Evolutionary conservation across 257 asterid genomes (phyloP).

Genomic region (Lantana camara): DNA sequence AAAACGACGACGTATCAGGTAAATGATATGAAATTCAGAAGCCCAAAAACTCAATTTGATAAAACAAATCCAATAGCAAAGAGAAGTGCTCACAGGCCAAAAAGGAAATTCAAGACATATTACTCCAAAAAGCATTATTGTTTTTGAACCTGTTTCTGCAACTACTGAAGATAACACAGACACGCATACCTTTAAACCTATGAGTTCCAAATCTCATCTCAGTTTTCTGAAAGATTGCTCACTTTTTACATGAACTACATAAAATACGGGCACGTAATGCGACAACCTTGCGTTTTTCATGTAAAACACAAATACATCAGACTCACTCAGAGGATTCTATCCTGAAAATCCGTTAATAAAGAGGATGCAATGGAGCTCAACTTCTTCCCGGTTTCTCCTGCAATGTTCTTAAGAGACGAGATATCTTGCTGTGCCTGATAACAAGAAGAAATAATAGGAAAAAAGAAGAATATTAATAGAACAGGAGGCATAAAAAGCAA

Average conservation of each 20-base stretch:
- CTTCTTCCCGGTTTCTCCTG: constrained; percentile 98
- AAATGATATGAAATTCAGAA: not conserved
- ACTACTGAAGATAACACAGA: constrained; percentile 14
- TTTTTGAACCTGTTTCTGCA: constrained; percentile 25
- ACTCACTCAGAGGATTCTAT: constrained; percentile 69
- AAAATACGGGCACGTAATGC: constrained; percentile 24
- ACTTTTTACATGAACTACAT: constrained; percentile 23
- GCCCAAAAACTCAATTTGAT: not conserved
- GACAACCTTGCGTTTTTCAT: constrained; percentile 30
- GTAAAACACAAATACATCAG: constrained; percentile 25
- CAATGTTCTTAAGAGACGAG: constrained; percentile 84
- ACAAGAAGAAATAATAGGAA: not conserved
- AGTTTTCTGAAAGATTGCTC: constrained; percentile 19
- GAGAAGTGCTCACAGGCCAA: not conserved
- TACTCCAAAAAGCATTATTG: constrained; percentile 11
- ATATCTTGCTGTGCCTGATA: constrained; percentile 95
- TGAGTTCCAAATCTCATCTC: constrained; percentile 10
- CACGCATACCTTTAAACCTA: constrained; percentile 18
- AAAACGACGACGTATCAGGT: no score
- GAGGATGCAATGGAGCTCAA: constrained; percentile 73
- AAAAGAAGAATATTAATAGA: not conserved
- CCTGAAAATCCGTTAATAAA: constrained; percentile 83
- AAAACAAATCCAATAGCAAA: not conserved
- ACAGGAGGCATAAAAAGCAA: no score
- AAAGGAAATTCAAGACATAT: not conserved